Base-by-base conservation (phyloP, 441 rosid genomes). In the Erodium texanum region DNA sequence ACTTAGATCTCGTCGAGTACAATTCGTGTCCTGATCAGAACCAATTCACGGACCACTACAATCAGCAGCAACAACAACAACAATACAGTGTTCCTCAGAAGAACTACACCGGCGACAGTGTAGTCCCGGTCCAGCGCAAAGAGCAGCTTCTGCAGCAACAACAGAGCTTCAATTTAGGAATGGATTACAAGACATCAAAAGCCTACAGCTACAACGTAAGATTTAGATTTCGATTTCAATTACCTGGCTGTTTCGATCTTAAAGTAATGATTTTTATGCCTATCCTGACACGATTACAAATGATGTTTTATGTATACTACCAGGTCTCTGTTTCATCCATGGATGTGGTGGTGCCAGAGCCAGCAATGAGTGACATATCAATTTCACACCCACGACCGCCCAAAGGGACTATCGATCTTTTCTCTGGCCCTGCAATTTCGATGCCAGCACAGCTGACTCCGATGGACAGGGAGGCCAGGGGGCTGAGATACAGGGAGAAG, bases 401-500 rank as follows among this genome's bases (percentile, higher is more conserved):
- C 1, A 86, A 84, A 75, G 88, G 88, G 66, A 79, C 86, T 1
- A 81, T 78, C 4, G 91, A 87, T 64, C 97, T 86, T 54, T 73
- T 80, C 79, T 69, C 89, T 3, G 73, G 77, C 24, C 69, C 84
- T 72, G 78, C 84, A 1, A 73, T 68, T 73, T 89, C 81, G 79
- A 71, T 79, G 75, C 87, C 88, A 66, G 36, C 81, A 24, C 96
- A 83, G 73, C 90, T 92, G 27, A 76, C 84, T 63, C 91, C 92
- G 24, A 66, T 82, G 81, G 97, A 90, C 71, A 84, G 97, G 83
- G 93, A 87, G 70, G 97, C 98, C 27, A 87, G 93, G 67, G 98
- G 90, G 43, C 67, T 89, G 9, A 84, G 98, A 71, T 93, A 93
- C 82, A 85, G 89, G 81, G 97, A 93, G 83, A 93, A 93, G 74